Conservation (phyloP, 2,329 filamentous ascomycete species). For the Sporothrix schenckii region DNA sequence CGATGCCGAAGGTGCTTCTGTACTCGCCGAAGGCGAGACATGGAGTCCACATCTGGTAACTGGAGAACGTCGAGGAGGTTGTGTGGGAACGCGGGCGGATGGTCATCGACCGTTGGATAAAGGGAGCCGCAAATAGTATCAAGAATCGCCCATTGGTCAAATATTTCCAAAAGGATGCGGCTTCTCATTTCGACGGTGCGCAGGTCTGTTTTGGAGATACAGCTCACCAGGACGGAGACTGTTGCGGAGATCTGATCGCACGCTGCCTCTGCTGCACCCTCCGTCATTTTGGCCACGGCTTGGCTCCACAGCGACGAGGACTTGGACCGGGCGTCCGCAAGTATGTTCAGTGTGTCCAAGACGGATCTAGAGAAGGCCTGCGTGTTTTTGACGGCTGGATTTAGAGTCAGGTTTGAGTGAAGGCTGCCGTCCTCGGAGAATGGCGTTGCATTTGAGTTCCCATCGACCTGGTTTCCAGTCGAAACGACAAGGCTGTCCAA, state of each 20-base stretch:
- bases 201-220: constrained; percentile 44
- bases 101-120: constrained; percentile 55
- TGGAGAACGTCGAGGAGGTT: constrained; percentile 59
- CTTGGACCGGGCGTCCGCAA: background rate
- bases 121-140: constrained; percentile 51
- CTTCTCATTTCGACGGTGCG: constrained; percentile 53
- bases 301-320: background rate
- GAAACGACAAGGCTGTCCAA: constrained; percentile 37
- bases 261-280: background rate
- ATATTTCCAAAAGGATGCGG: constrained; percentile 54
- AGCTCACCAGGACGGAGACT: constrained; percentile 37
- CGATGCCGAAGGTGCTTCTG: constrained; percentile 54
- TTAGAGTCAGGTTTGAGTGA: background rate
- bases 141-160: constrained; percentile 62
- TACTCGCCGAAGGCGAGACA: constrained; percentile 54
- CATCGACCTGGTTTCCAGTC: too few species aligned
- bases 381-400: background rate
- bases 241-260: background rate
- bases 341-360: background rate
- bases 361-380: background rate
- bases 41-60: constrained; percentile 50
- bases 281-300: background rate
- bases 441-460: too few species aligned
- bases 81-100: constrained; percentile 54
- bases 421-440: too few species aligned